These are phyloP conservation scores for Escallonia herrerae DNA, from an alignment of 129 eudicot genomes.

Conservation along the genomic window DNA sequence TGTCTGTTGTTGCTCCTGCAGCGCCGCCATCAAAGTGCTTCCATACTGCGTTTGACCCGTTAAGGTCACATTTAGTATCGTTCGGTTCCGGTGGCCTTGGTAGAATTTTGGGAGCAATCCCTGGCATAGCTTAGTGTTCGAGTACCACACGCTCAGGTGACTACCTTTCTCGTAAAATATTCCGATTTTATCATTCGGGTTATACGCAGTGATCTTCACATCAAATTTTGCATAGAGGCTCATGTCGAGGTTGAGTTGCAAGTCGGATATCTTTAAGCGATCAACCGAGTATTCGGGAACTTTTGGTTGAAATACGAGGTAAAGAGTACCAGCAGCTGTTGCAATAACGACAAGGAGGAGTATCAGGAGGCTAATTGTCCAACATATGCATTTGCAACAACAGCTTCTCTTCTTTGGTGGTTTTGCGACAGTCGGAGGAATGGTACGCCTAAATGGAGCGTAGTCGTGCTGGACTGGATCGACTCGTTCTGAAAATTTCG, in stretches of 20 bases:
- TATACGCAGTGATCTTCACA: slow-evolving; percentile 61
- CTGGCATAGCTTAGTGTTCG: slow-evolving; percentile 62
- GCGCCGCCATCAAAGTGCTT: slow-evolving; percentile 45
- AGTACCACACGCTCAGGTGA: slow-evolving; percentile 77
- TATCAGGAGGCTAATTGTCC: slow-evolving; percentile 45
- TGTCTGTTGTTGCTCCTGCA: slow-evolving; percentile 70
- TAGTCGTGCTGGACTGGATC: slow-evolving; percentile 14
- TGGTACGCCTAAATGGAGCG: slow-evolving; percentile 15
- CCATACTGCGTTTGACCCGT: slow-evolving; percentile 75
- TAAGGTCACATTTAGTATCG: slow-evolving; percentile 45
- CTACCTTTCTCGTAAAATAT: slow-evolving; percentile 77
- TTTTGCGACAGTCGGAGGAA: slow-evolving; percentile 5
- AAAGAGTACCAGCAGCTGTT: slow-evolving; percentile 45
- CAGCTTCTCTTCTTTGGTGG: slow-evolving; percentile 27
- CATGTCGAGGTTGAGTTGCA: slow-evolving; percentile 54
- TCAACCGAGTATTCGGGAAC: slow-evolving; percentile 74
- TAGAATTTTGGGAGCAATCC: slow-evolving; percentile 71
- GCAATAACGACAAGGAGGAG: slow-evolving; percentile 43
- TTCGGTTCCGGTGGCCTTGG: slow-evolving; percentile 73
- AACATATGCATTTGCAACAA: slow-evolving; percentile 62
- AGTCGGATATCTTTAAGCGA: slow-evolving; percentile 50
- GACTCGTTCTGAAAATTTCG: slow-evolving; percentile 6
- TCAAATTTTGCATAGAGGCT: slow-evolving; percentile 65
- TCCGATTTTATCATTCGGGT: slow-evolving; percentile 86
- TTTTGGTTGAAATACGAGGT: slow-evolving; percentile 70